phyloP scores from a whole-genome alignment of 2,329 filamentous ascomycete genomes.

The Diaporthe sp. region DNA sequence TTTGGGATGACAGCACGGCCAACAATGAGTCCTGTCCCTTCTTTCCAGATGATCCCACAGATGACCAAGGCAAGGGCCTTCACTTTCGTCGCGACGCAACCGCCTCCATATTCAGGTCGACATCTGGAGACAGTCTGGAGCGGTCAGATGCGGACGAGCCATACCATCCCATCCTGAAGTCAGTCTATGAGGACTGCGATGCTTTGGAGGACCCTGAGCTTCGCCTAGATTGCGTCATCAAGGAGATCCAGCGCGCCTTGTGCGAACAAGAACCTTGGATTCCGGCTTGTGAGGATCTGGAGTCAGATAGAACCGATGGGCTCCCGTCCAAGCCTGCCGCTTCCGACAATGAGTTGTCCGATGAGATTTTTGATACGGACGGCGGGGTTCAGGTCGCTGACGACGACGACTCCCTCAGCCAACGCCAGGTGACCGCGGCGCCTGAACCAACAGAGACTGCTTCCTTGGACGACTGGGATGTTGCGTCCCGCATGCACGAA shows the following conservation, averaged over 20 bases:
- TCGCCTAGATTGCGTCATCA: background rate
- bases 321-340: background rate
- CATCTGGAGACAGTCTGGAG: background rate
- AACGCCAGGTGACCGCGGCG: background rate
- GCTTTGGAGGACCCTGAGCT: background rate
- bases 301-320: background rate
- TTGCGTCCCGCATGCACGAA: background rate
- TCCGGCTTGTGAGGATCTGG: background rate
- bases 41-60: background rate
- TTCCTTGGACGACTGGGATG: background rate
- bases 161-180: background rate
- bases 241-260: background rate
- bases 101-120: background rate
- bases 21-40: background rate
- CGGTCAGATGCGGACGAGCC: background rate
- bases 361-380: background rate
- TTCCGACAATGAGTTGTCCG: background rate
- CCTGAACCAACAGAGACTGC: no score
- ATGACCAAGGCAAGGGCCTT: background rate
- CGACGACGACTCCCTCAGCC: background rate
- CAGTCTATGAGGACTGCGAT: background rate
- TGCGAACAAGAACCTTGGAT: background rate
- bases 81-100: background rate
- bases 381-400: background rate
- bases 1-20: background rate